These are phyloP conservation scores for Davidsoniella virescens DNA, from an alignment of 2,329 filamentous ascomycete genomes.

Conservation along the genomic window DNA sequence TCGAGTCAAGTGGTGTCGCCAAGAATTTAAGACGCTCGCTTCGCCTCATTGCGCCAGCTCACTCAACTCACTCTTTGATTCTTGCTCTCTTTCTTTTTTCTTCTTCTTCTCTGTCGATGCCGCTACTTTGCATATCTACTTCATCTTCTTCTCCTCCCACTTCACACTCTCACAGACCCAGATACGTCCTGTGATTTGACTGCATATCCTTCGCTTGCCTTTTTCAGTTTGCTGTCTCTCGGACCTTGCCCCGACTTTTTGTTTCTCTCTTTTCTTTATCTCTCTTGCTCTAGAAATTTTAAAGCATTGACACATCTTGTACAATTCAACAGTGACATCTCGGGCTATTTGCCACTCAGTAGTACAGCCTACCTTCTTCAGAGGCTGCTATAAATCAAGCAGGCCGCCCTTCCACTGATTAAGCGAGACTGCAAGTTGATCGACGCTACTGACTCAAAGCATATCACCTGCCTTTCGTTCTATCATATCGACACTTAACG, in stretches of 20 bases:
- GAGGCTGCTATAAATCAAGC: too few relatives aligned
- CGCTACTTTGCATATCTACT: background rate
- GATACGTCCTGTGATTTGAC: too few relatives aligned
- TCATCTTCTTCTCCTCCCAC: background rate
- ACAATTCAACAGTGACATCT: too few relatives aligned
- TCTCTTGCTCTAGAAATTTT: background rate
- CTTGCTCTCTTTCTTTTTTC: background rate
- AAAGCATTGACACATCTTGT: too few relatives aligned
- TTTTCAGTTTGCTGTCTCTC: background rate
- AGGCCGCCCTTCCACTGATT: background rate
- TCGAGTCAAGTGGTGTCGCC: too few relatives aligned
- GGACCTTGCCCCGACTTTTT: background rate
- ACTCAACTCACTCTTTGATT: too few relatives aligned
- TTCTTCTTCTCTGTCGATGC: background rate
- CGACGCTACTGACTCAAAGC: too few relatives aligned
- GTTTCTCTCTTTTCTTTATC: background rate
- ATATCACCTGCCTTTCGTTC: background rate
- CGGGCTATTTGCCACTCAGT: background rate
- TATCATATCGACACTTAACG: too few relatives aligned
- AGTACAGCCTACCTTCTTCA: background rate
- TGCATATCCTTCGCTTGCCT: too few relatives aligned
- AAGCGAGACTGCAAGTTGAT: background rate
- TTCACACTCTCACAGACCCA: background rate
- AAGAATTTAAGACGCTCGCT: too few relatives aligned
- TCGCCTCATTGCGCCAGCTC: too few relatives aligned